Evolutionary conservation across 106 monocot genomes (phyloP), one percentile per base, ranked within the genome.

Genomic region (Vanilla planifolia): DNA sequence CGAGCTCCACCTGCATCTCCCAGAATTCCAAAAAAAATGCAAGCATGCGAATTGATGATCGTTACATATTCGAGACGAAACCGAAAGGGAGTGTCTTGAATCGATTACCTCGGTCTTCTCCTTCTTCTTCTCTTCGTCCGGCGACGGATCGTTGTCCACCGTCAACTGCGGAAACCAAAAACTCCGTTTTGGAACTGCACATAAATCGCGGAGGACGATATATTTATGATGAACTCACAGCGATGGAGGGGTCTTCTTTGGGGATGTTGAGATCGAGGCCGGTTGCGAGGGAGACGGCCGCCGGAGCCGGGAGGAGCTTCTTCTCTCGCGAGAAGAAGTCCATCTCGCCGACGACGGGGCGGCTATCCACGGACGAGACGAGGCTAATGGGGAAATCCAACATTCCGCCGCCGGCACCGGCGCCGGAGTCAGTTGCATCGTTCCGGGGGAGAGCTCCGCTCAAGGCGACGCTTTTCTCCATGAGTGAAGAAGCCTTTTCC

Each of bases 301-400:
- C 14, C 10, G 32, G 15, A 14, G 59, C 27, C 1, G 35, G 32
- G 27, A 75, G 33, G 20, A n/a, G n/a, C 57, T 77, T 73, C 52
- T 84, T 81, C 65, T 86, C 86, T 26, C 60, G 46, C 43, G 80
- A 86, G 80, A 89, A 86, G 76, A 95, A 89, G 61, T 89, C 89
- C 75, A 86, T 55, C 80, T 86, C 89, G n/a, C 62, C 56, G 27
- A 73, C 43, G 7, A 16, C 28, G 14, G 59, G 4, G n/a, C 61
- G 51, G 23, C 28, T 22, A 34, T 61, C 24, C 51, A 25, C 2
- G 25, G 27, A 2, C 14, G 24, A 2, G 51, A 13, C 33, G 23
- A 66, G 33, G 16, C 8, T 51, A 7, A 67, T 52, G 6, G 61
- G 64, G 35, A 65, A 48, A 4, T 58, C 43, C 16, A 57, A 55